A percentile compares a stretch with the other conserved stretches of the same genome.
Conservation (phyloP, 768 basidiomycete genomes). For the Trametes punicea region DNA sequence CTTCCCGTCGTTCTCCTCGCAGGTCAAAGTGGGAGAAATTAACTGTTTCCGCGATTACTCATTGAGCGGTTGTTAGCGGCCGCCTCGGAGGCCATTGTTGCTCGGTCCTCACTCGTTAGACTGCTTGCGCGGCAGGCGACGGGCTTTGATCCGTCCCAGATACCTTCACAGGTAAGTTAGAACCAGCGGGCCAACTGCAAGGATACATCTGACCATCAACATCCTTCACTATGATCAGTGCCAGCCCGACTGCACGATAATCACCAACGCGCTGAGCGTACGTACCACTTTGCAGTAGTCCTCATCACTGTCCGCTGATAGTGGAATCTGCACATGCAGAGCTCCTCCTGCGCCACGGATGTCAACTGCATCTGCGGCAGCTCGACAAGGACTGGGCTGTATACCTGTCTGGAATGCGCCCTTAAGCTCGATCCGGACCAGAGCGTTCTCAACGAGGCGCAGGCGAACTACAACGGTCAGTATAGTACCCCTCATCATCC, state of each 20-base stretch:
- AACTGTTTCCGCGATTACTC: neutral
- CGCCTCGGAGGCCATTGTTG: neutral
- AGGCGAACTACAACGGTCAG: slow-evolving; percentile 10
- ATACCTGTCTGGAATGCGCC: slow-evolving; percentile 18
- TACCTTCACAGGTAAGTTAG: slow-evolving; percentile 5
- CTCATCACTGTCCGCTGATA: neutral
- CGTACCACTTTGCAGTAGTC: neutral
- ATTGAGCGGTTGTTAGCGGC: neutral
- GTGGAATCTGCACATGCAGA: neutral
- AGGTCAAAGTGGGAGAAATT: slow-evolving; percentile 7
- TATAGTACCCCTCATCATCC: neutral
- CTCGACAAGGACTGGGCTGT: slow-evolving; percentile 1
- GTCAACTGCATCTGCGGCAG: slow-evolving; percentile 16
- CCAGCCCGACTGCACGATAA: slow-evolving; percentile 7
- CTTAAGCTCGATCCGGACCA: slow-evolving; percentile 9
- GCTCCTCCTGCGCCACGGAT: slow-evolving; percentile 8
- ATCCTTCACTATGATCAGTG: neutral
- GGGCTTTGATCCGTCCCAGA: neutral
- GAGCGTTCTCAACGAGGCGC: neutral
- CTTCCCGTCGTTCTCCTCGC: slow-evolving; percentile 12
- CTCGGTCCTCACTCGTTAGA: neutral
- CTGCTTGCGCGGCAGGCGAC: slow-evolving; percentile 6
- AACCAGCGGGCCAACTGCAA: no score
- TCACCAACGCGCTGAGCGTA: slow-evolving; percentile 3
- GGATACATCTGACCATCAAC: neutral